Evolutionary conservation across 2,329 filamentous ascomycete genomes (phyloP), one percentile per base, ranked within the genome.

Genomic region (Zalaria sp.): DNA sequence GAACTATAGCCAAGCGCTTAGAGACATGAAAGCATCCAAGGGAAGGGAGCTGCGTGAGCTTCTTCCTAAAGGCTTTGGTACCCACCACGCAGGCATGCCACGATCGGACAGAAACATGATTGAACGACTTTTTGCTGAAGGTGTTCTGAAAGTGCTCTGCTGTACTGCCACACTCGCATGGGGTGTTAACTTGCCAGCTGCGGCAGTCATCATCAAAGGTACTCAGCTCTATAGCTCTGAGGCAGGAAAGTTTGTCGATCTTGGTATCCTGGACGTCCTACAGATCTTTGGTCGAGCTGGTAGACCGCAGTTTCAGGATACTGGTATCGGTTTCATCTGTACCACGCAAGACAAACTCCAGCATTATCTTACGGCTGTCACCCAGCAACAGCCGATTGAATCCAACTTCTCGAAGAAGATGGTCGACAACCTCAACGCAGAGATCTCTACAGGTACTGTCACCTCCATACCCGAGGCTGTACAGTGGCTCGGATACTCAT

Each of bases 261-360:
- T 98, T 4, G 89, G 91, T 3, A 98, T 98, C 49, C 72, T 98
- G 2, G 91, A 98, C 58, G 91, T 98, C 10, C 69, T 98, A 42
- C 91, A 98, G 58, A 98, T 98, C 45, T 98, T 98, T 56, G 91
- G 91, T 68, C 88, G 91, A 72, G 93, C 91, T 45, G 91, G 91
- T 69, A 83, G 91, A 59, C 91, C 93, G 34, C 91, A 98, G 57
- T 98, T 95, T 52, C 88, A 96, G 57, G 91, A 96, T 55, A 91
- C 83, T 31, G 91, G 91, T 69, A 94, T 96, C 51, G 93, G 93
- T 48, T 95, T 95, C 70, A 98, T 98, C 49, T 93, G 87, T 54
- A 98, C 93, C 0, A 93, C 86, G 0, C 82, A 88, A n/a, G 88
- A 95, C 60, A 94, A 88, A 57, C 68, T 98, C 5, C 67, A 81